These are phyloP conservation scores for Dichotomopilus funicola DNA, from an alignment of 2,329 filamentous ascomycete species.

Conservation along the genomic window DNA sequence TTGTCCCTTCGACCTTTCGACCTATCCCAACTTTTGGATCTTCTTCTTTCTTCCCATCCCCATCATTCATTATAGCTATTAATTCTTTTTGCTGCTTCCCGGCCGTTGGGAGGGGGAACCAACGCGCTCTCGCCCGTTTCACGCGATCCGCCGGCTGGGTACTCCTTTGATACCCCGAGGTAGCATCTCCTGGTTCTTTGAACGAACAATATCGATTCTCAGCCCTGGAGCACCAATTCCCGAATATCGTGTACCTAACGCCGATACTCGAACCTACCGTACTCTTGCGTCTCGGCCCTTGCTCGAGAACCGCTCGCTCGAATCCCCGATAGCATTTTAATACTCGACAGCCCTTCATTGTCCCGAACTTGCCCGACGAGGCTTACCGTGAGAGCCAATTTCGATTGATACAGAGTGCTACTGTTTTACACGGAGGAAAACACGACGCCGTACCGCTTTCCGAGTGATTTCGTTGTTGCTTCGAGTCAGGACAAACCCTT, in stretches of 20 bases:
- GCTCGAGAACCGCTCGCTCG: conserved; percentile 18
- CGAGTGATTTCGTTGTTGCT: too few species aligned
- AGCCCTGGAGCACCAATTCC: too few species aligned
- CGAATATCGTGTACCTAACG: neutral
- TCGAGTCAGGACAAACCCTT: neutral
- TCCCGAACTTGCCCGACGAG: conserved; percentile 5
- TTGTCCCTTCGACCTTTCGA: conserved; percentile 10
- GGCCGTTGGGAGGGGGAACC: conserved; percentile 2
- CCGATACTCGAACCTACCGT: conserved; percentile 7
- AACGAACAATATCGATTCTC: too few species aligned
- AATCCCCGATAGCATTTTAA: conserved; percentile 21
- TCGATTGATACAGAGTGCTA: conserved; percentile 3
- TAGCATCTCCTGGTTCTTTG: too few species aligned
- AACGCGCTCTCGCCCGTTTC: neutral
- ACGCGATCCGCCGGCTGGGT: conserved; percentile 5
- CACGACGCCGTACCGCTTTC: too few species aligned
- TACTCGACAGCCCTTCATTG: conserved; percentile 19
- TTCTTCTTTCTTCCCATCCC: conserved; percentile 9
- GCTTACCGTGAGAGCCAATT: conserved; percentile 8
- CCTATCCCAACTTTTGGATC: conserved; percentile 7
- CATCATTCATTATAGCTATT: conserved; percentile 21
- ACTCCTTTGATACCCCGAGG: too few species aligned
- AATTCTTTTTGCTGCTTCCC: conserved; percentile 5
- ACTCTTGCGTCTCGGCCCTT: conserved; percentile 19
- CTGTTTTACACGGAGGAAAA: neutral